Conservation (phyloP, 2,329 filamentous ascomycete species). For the Raffaelea albimanens region DNA sequence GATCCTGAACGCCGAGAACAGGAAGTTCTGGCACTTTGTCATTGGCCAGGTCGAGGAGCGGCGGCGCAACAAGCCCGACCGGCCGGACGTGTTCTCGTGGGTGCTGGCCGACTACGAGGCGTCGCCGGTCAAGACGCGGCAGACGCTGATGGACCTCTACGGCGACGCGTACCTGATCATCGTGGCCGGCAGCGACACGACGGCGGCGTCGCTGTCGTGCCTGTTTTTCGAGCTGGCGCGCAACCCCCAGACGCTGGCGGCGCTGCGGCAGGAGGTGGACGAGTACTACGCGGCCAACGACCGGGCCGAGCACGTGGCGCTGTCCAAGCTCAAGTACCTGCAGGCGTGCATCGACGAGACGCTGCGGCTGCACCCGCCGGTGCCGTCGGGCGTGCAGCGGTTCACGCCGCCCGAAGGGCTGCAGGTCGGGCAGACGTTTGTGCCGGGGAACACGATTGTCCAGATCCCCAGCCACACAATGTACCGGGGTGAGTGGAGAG, state of each 20-base stretch:
- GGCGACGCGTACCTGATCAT: slow-evolving; percentile 8
- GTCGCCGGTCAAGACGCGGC: background rate
- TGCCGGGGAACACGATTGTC: slow-evolving; percentile 27
- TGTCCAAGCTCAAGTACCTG: slow-evolving; percentile 14
- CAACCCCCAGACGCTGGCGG: slow-evolving; percentile 14
- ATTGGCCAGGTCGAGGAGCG: slow-evolving; percentile 9
- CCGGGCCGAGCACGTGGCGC: background rate
- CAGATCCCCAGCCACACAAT: slow-evolving; percentile 16
- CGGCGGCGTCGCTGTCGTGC: slow-evolving; percentile 4
- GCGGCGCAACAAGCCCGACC: slow-evolving; percentile 1
- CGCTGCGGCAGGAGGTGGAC: slow-evolving; percentile 22
- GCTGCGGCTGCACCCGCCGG: slow-evolving; percentile 17
- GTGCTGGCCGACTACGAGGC: slow-evolving; percentile 5
- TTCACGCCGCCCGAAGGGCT: slow-evolving; percentile 28
- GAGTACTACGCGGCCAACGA: background rate
- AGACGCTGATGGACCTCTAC: slow-evolving; percentile 1
- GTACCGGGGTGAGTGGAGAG: slow-evolving; percentile 9
- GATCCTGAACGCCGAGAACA: slow-evolving; percentile 9
- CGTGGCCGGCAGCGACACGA: slow-evolving; percentile 11
- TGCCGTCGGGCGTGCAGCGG: slow-evolving; percentile 24
- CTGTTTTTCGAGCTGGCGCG: slow-evolving; percentile 9
- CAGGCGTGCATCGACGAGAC: slow-evolving; percentile 29
- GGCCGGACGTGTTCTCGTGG: slow-evolving; percentile 9
- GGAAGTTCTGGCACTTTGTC: slow-evolving; percentile 10
- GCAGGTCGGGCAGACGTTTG: slow-evolving; percentile 20